phyloP scores from a whole-genome alignment of 2,329 filamentous ascomycete genomes.

The Clonostachys rosea region DNA sequence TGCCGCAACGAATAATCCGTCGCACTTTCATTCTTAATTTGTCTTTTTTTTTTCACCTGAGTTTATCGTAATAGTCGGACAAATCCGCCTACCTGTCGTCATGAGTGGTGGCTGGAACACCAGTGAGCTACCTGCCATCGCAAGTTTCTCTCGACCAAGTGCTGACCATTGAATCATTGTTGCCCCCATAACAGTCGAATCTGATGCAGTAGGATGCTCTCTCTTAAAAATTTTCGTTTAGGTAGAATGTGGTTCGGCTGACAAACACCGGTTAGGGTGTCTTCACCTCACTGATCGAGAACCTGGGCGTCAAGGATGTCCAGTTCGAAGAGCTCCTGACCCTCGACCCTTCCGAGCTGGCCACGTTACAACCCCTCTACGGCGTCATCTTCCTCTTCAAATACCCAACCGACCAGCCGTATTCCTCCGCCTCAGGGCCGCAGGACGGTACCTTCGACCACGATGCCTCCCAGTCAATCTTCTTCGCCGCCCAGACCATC shows the following conservation, averaged over 20 bases:
- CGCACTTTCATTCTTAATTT: no score
- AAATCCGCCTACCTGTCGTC: not conserved
- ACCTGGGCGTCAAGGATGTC: conserved; percentile 84
- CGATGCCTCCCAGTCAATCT: conserved; percentile 68
- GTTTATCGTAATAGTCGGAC: not conserved
- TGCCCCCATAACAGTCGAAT: conserved; percentile 62
- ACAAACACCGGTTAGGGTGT: conserved; percentile 59
- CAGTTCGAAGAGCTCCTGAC: conserved; percentile 96
- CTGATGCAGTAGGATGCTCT: conserved; percentile 70
- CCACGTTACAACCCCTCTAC: conserved; percentile 73
- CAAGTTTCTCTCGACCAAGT: not conserved
- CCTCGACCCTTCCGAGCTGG: conserved; percentile 72
- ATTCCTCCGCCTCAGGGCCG: conserved; percentile 55
- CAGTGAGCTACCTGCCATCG: conserved; percentile 42
- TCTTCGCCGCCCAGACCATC: conserved; percentile 96
- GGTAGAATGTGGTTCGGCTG: not conserved
- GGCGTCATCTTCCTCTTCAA: conserved; percentile 99
- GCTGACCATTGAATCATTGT: conserved; percentile 9
- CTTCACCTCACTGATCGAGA: conserved; percentile 93
- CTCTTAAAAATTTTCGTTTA: conserved; percentile 1
- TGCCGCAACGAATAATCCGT: no score
- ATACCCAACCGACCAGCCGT: conserved; percentile 70
- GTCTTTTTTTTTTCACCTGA: not conserved
- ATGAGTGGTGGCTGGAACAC: conserved; percentile 94
- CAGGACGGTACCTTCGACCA: conserved; percentile 80